Evolutionary conservation across 2,329 filamentous ascomycete species (phyloP).

Genomic region (Biscogniauxia marginata): DNA sequence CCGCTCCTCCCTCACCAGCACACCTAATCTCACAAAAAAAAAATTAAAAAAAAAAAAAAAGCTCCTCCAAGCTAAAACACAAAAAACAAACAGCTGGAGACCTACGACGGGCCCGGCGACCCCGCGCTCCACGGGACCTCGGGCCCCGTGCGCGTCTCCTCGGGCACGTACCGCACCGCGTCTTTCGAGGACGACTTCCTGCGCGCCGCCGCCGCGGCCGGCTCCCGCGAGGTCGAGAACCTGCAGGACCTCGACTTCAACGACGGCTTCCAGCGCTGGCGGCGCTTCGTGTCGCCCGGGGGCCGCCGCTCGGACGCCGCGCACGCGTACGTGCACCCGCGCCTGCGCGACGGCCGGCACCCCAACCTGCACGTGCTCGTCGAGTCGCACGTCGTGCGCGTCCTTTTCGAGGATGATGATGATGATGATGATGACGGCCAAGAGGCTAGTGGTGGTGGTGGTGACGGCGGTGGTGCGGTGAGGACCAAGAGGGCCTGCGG

Average conservation of each 20-base stretch:
- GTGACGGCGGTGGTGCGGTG: too few species aligned
- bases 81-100: conserved; percentile 28
- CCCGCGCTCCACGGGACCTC: conserved; percentile 44
- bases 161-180: conserved; percentile 42
- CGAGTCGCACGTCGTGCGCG: conserved; percentile 38
- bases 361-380: conserved; percentile 33
- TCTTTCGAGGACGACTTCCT: conserved; percentile 45
- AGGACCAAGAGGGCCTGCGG: conserved; percentile 51
- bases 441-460: too few species aligned
- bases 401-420: conserved; percentile 47
- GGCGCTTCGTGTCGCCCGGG: conserved; percentile 25
- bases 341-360: conserved; percentile 27
- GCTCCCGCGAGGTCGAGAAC: conserved; percentile 49
- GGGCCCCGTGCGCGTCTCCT: conserved; percentile 49
- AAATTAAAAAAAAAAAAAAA: too few species aligned
- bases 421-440: too few species aligned
- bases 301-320: conserved; percentile 30
- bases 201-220: conserved; percentile 42
- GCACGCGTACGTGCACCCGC: conserved; percentile 28
- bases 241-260: conserved; percentile 45
- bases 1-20: background rate
- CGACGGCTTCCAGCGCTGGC: conserved; percentile 32
- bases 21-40: background rate
- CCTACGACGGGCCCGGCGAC: conserved; percentile 35
- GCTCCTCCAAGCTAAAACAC: background rate